Conservation (phyloP, 176 grass and related monocot species). For the Zoysia japonica region DNA sequence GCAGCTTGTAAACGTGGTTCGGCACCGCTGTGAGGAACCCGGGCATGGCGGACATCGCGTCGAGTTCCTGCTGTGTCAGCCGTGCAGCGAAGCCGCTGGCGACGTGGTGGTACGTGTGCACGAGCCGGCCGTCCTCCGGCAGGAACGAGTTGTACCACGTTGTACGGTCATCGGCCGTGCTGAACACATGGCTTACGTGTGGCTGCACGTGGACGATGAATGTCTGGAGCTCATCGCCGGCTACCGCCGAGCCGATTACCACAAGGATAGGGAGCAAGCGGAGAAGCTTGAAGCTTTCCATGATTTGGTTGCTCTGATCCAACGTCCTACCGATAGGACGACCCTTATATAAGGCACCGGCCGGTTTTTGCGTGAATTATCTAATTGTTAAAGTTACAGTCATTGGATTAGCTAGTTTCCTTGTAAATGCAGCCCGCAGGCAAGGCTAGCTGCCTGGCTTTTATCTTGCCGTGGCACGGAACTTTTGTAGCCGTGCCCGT, state of each 20-base stretch:
- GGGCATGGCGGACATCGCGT: constrained; percentile 27
- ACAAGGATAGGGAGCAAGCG: constrained; percentile 14
- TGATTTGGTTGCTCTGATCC: constrained; percentile 12
- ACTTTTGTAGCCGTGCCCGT: neutral
- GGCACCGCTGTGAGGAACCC: constrained; percentile 50
- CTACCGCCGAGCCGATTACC: neutral
- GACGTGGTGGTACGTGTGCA: constrained; percentile 59
- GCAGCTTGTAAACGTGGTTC: constrained; percentile 30
- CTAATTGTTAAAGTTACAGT: neutral
- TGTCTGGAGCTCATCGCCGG: constrained; percentile 18
- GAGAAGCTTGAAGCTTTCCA: constrained; percentile 27
- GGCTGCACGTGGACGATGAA: constrained; percentile 51
- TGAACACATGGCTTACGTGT: constrained; percentile 5
- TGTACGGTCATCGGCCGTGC: constrained; percentile 35
- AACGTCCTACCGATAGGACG: neutral
- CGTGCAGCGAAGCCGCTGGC: constrained; percentile 60
- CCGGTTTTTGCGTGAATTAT: neutral
- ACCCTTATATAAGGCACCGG: constrained; percentile 20
- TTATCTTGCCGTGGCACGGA: neutral
- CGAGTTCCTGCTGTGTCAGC: constrained; percentile 47
- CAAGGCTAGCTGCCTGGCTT: constrained; percentile 2
- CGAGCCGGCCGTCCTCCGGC: constrained; percentile 25
- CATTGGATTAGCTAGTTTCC: neutral
- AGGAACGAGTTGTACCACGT: constrained; percentile 54
- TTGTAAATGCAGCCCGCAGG: neutral